These are phyloP conservation scores for Penicillium janthinellum DNA, from an alignment of 2,329 filamentous ascomycete species.

Conservation along the genomic window DNA sequence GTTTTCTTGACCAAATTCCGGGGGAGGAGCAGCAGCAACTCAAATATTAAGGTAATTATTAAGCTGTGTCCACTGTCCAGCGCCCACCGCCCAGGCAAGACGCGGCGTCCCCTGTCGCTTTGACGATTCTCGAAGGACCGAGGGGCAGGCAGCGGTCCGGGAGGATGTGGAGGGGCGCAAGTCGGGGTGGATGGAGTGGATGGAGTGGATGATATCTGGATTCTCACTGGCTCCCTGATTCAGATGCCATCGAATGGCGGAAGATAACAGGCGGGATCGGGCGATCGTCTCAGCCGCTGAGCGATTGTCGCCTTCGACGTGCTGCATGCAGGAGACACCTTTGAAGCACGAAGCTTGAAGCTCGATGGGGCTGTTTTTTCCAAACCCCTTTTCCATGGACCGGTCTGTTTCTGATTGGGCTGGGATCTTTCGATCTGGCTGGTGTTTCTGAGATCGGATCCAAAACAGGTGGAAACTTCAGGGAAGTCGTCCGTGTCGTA, in stretches of 20 bases:
- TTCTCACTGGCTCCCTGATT: background rate
- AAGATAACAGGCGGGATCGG: slow-evolving; percentile 11
- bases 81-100: too few species aligned
- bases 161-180: slow-evolving; percentile 17
- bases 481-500: background rate
- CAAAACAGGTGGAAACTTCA: background rate
- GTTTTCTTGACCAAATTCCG: background rate
- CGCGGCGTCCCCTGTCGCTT: too few species aligned
- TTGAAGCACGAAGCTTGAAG: background rate
- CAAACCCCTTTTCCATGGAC: background rate
- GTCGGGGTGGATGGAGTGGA: slow-evolving; percentile 14
- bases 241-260: slow-evolving; percentile 21
- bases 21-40: background rate
- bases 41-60: background rate
- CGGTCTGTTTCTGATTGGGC: background rate
- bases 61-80: too few species aligned
- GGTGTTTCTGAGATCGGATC: background rate
- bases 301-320: background rate
- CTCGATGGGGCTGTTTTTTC: background rate
- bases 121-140: too few species aligned
- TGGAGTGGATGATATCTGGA: background rate
- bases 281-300: slow-evolving; percentile 6
- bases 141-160: slow-evolving; percentile 2
- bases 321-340: too few species aligned
- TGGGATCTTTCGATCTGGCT: background rate